phyloP scores from a whole-genome alignment of 2,329 filamentous ascomycete genomes.

The Onygenales sp. region DNA sequence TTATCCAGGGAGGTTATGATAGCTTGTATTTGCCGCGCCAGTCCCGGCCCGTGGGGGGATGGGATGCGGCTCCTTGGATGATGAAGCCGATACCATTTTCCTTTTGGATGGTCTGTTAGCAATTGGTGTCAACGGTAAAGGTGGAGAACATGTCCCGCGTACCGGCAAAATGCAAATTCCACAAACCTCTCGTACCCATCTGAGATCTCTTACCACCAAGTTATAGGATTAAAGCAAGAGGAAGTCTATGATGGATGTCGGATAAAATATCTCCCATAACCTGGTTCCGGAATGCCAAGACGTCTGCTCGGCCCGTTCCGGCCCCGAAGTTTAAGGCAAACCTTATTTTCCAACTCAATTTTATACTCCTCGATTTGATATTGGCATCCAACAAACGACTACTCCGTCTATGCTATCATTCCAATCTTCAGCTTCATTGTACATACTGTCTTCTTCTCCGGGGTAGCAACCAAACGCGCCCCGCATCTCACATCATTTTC shows the following conservation, averaged over 20 bases:
- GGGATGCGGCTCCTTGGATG: conserved; percentile 4
- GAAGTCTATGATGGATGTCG: not conserved
- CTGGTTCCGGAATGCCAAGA: no score
- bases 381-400: no score
- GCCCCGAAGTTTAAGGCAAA: no score
- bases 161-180: conserved; percentile 9
- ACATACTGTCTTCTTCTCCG: no score
- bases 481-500: not conserved
- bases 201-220: not conserved
- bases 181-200: conserved; percentile 10
- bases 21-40: conserved; percentile 4
- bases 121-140: not conserved
- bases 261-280: not conserved
- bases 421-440: no score
- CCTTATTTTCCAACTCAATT: no score
- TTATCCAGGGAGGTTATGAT: conserved; percentile 6
- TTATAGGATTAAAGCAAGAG: not conserved
- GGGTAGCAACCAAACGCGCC: no score
- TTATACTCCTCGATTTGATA: no score
- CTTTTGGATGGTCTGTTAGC: conserved; percentile 15
- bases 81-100: conserved; percentile 17
- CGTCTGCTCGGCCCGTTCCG: no score
- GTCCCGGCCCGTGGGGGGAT: conserved; percentile 5
- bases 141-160: not conserved
- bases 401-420: no score